Evolutionary conservation across 495 filamentous ascomycete genomes (phyloP), one percentile per base, ranked within the genome.

Genomic region (Pseudevernia furfuracea): DNA sequence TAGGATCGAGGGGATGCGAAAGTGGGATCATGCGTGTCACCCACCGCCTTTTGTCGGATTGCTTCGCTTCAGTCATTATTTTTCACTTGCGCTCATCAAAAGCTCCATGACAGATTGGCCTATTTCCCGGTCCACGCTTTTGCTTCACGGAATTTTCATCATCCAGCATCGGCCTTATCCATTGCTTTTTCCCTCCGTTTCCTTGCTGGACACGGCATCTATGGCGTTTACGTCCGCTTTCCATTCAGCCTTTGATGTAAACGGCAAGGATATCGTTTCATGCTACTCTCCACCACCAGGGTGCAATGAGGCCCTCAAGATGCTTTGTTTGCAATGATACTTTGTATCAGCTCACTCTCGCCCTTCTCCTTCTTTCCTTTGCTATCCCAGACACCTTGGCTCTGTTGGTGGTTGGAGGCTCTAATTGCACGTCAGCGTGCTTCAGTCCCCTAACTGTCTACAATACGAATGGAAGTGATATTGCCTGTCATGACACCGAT

Each of bases 341-440:
- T 14, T 48, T 34, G 37, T 36, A 52, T 60, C 62, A 32, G 37
- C 55, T 56, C 43, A 34, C 63, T 43, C 15, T 68, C 25, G 23
- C 23, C 58, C 46, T 64, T 25, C 36, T 68, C 19, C 21, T 68
- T 17, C n/a, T 66, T 17, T 59, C 28, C 9, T 44, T 62, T 34
- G 17, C 15, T 60, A 25, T 66, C n/a, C 43, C 36, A 10, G 7
- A 59, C 39, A 30, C 28, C 21, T 68, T 44, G 38, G 71, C 71
- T 34, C 53, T 78, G 4, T 69, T 76, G 36, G 74, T 77, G 56
- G 79, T 82, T 0, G 65, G 74, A 4, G 81, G 82, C 44, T 86
- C 84, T 52, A 75, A 81, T 46, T 86, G 84, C 72, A 74, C 78
- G 17, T 69, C 73, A 37, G 67, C 76, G 21, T 86, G 84, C 68